phyloP scores from a whole-genome alignment of 306 rosid genomes.

The Lithocarpus polystachyus region DNA sequence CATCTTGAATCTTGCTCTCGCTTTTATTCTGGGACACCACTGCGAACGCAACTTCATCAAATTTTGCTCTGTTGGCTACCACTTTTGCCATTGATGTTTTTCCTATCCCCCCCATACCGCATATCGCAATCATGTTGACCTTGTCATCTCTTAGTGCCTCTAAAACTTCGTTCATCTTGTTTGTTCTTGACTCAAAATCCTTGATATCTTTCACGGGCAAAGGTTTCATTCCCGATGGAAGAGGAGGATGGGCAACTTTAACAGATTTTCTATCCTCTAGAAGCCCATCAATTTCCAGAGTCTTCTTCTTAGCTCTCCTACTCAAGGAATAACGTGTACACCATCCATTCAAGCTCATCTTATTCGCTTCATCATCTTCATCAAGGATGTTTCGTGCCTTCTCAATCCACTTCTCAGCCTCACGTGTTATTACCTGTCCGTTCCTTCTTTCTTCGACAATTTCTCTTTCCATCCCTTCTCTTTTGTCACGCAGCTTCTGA shows the following conservation, averaged over 20 bases:
- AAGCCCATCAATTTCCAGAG: too few species aligned
- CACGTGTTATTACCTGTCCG: too few species aligned
- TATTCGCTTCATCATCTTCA: too few species aligned
- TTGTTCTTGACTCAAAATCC: slow-evolving; percentile 10
- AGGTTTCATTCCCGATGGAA: rapidly evolving
- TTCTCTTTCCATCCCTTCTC: rapidly evolving
- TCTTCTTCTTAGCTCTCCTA: too few species aligned
- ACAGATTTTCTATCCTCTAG: too few species aligned
- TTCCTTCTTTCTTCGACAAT: too few species aligned
- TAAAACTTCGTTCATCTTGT: not conserved
- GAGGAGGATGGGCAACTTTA: too few species aligned
- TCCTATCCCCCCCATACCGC: slow-evolving; percentile 37
- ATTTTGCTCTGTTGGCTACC: not conserved
- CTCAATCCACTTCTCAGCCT: too few species aligned
- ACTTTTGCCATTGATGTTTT: slow-evolving; percentile 24
- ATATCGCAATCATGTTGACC: not conserved
- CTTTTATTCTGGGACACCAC: slow-evolving; percentile 15
- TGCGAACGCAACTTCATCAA: not conserved
- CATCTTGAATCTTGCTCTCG: slow-evolving; percentile 1
- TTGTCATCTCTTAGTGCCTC: slow-evolving; percentile 1
- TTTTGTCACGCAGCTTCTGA: rapidly evolving
- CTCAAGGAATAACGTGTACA: too few species aligned
- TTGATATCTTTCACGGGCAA: not conserved
- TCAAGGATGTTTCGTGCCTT: too few species aligned
- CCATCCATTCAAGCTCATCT: too few species aligned